A percentile compares a stretch with the other conserved stretches of the same genome.
These are phyloP conservation scores for Thraustochytrium sp. DNA, from an alignment of 352 stramenopile species.

Conservation along the genomic window DNA sequence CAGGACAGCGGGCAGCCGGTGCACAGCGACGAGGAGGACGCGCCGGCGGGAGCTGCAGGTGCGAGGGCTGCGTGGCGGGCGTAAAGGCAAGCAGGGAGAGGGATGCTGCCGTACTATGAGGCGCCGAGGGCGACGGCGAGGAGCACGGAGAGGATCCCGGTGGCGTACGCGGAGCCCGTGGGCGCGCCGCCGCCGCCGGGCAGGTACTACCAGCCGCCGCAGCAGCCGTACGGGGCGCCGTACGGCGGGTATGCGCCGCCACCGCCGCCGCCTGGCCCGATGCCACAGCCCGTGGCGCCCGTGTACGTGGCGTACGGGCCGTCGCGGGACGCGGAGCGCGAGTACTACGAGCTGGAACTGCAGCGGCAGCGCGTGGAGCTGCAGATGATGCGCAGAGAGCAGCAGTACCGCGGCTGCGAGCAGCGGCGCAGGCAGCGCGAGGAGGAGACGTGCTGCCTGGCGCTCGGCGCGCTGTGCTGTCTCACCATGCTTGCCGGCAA, in stretches of 20 bases:
- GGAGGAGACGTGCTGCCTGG: constrained; percentile 28
- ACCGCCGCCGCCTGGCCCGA: neutral
- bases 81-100: no score
- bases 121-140: no score
- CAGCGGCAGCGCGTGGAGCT: neutral
- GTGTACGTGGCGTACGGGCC: neutral
- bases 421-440: neutral
- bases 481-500: neutral
- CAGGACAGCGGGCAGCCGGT: no score
- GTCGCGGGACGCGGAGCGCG: neutral
- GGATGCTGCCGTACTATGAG: no score
- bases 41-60: no score
- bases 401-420: neutral
- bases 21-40: no score
- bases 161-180: neutral
- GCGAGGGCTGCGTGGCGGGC: no score
- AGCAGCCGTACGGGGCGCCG: neutral
- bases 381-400: no score
- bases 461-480: constrained; percentile 14
- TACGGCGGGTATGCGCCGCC: neutral
- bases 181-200: neutral
- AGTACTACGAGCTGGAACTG: neutral
- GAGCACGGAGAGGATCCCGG: neutral
- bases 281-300: neutral
- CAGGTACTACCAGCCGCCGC: neutral